phyloP scores from a whole-genome alignment of 2,329 filamentous ascomycete species.

The Scytalidium sp. region DNA sequence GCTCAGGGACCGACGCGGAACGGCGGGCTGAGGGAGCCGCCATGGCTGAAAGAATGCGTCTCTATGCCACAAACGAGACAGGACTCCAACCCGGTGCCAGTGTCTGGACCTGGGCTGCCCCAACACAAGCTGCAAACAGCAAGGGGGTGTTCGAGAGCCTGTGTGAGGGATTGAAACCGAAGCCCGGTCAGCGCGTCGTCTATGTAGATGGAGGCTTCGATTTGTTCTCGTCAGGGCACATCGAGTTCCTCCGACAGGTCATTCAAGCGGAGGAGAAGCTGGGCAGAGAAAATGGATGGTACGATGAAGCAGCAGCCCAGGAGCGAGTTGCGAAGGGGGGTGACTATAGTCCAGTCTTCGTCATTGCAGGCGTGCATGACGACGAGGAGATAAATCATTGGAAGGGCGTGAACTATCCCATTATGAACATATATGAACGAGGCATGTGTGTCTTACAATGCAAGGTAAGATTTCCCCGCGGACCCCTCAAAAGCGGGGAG shows the following conservation, averaged over 20 bases:
- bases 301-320: slow-evolving; percentile 58
- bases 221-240: slow-evolving; percentile 93
- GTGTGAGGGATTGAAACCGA: slow-evolving; percentile 68
- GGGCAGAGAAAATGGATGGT: slow-evolving; percentile 71
- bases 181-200: slow-evolving; percentile 77
- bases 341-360: slow-evolving; percentile 79
- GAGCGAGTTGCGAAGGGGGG: slow-evolving; percentile 61
- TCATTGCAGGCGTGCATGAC: slow-evolving; percentile 93
- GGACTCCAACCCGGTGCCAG: slow-evolving; percentile 75
- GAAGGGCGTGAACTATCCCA: slow-evolving; percentile 98
- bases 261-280: slow-evolving; percentile 68
- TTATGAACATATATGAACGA: slow-evolving; percentile 99
- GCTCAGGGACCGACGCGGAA: slow-evolving; percentile 67
- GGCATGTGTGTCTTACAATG: slow-evolving; percentile 95
- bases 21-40: slow-evolving; percentile 58
- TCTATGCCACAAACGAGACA: slow-evolving; percentile 85
- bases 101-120: slow-evolving; percentile 79
- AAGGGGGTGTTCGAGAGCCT: slow-evolving; percentile 64
- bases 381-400: slow-evolving; percentile 93
- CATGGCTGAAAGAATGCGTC: slow-evolving; percentile 73
- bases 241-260: slow-evolving; percentile 85
- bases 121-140: slow-evolving; percentile 49
- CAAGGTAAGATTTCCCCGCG: slow-evolving; percentile 54
- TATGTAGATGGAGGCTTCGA: slow-evolving; percentile 98
- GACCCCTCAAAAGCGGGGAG: neutral